Conservation (phyloP, 352 stramenopile species). For the Phytophthora cryptogea region DNA sequence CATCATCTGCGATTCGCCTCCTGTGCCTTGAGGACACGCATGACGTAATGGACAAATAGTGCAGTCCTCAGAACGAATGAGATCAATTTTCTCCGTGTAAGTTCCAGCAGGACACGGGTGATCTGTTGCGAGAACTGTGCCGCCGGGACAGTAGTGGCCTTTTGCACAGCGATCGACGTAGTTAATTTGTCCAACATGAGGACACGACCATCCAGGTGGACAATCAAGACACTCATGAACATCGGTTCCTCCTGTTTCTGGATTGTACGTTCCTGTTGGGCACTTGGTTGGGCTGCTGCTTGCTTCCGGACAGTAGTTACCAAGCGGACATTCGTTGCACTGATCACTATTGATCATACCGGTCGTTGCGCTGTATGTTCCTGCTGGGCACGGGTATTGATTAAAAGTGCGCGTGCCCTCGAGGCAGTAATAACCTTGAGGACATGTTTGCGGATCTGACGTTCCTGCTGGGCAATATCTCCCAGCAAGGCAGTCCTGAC, state of each 20-base stretch:
- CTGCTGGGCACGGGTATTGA: conserved; percentile 87
- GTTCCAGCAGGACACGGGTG: conserved; percentile 76
- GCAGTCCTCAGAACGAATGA: conserved; percentile 76
- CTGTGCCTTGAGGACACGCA: conserved; percentile 76
- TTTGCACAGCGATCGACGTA: conserved; percentile 67
- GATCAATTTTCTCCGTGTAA: conserved; percentile 67
- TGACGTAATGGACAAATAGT: conserved; percentile 75
- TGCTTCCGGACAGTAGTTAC: conserved; percentile 84
- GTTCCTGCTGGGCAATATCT: conserved; percentile 68
- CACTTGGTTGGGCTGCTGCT: conserved; percentile 73
- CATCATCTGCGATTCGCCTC: conserved; percentile 70
- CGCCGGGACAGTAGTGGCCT: conserved; percentile 79
- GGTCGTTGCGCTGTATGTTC: conserved; percentile 81
- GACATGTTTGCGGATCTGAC: conserved; percentile 55
- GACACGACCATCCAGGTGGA: conserved; percentile 75
- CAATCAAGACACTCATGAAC: conserved; percentile 70
- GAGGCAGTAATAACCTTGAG: conserved; percentile 84
- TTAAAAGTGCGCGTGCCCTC: conserved; percentile 61
- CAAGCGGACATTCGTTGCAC: conserved; percentile 63
- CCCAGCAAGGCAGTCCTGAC: conserved; percentile 58
- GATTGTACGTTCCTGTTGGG: conserved; percentile 81
- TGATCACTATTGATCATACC: conserved; percentile 49
- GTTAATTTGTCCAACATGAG: conserved; percentile 61
- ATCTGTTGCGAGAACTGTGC: conserved; percentile 52
- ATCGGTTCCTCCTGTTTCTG: conserved; percentile 43